Evolutionary conservation across 768 basidiomycete species (phyloP), one percentile per base, ranked within the genome.

Genomic region (Phanerochaete sordida): DNA sequence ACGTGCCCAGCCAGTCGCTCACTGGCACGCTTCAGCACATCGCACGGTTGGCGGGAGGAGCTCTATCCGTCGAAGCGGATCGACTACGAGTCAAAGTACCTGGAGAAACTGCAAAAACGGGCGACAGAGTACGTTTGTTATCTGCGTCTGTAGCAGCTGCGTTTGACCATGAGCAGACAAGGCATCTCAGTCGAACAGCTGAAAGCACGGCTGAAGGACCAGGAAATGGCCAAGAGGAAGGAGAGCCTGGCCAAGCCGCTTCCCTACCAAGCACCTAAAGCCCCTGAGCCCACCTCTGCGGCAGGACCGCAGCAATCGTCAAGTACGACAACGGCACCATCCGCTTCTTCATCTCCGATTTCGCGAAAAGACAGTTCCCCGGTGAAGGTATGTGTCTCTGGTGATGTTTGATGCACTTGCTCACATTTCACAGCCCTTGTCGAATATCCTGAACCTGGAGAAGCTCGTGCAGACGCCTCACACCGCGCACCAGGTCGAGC

Each of bases 371-470:
- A 90, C 66, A 82, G 82, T 56, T 84, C 87, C 16, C 88, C 89
- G 7, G 73, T 90, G 55, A 88, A 84, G 78, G 86, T 81, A 66
- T 58, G 78, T n/a, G n/a, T 70, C 37, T 11, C 33, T 54, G 12
- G 23, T 15, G 28, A 55, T 43, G 44, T 31, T 57, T 21, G 13
- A 48, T 37, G 6, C n/a, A 33, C 45, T n/a, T 35, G 52, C 46
- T 37, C 58, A 27, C 60, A 21, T 37, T 53, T 49, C 44, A 21
- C 66, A 98, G 96, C 88, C 94, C 11, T 79, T 98, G 23, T 82
- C 86, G 3, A 84, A 81, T 9, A 87, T 97, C 61, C 76, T 98
- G 65, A 94, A 97, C 72, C 71, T 95, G 13, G 75, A 84, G 21
- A 83, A 85, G 56, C 73, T 95, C 24, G 67, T 91, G 58, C 76